Base-by-base conservation (phyloP, 768 basidiomycete genomes). In the Podaxis rugospora region DNA sequence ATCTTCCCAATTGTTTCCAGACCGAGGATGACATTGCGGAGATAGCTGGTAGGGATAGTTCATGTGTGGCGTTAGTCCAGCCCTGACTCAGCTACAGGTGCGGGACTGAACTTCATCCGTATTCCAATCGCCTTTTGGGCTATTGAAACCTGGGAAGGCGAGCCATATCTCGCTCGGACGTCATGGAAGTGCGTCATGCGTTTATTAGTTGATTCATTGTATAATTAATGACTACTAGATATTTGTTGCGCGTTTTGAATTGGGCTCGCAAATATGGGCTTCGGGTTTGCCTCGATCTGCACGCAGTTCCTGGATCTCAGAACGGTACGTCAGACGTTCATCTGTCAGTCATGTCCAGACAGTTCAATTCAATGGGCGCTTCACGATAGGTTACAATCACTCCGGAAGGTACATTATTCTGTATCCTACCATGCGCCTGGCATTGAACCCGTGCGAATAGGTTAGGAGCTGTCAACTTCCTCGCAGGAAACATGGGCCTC, bases 191-290 rank as follows among this genome's bases (percentile, higher is more conserved):
- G 70, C 62, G 80, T 71, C 14, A 50, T 6, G 58, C 4, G 32
- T 32, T 21, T 14, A 2, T 2, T 3, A 35, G 39, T 37, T 5
- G 14, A 18, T 4, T 3, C 9, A 40, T 4, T 10, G 13, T n/a
- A 23, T 47, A 21, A 13, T 27, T 7, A 35, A 35, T 28, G 5
- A 36, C 21, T n/a, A 32, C 13, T 64, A 86, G 83, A 59, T 92
- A 93, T 74, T 84, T 92, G 72, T 74, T 92, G 18, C 85, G 85
- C 46, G 80, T 89, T 25, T 75, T 95, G 40, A 80, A 78, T 2
- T 97, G 94, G 94, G 87, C 86, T 13, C 80, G 93, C 53, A 95
- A 97, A 73, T 95, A 95, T 70, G 93, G 93, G 1, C 65, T 95
- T n/a, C 81, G 93, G 28, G 84, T 95, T 57, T 84, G 84, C 67